Evolutionary conservation across 108 stramenopile genomes (phyloP), one percentile per base, ranked within the genome.

Genomic region (Ochromonas danica): DNA sequence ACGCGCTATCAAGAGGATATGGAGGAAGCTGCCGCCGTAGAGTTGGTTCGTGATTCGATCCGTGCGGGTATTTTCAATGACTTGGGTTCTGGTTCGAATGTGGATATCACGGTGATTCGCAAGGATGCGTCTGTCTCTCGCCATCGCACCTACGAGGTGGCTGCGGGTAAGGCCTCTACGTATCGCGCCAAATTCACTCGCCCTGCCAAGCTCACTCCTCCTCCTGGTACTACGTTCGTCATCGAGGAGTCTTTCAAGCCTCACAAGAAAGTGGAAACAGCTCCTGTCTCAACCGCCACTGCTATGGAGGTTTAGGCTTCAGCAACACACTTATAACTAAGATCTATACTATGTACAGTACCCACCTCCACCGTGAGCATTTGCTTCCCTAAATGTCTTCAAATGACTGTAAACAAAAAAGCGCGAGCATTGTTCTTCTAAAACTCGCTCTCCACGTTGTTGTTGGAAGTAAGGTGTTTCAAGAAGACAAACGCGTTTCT

Each of bases 41-140:
- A 89, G 30, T 80, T 99, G 78, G 99, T 99, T 38, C 85, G 94
- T 71, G 85, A 96, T 35, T 91, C 95, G 39, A 96, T 98, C 80
- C 71, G 87, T 42, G 96, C 99, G 0, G 97, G 99, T 38, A 88
- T 98, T 71, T 98, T 95, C 82, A 99, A 99, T 85, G 97, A 99
- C 87, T 86, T 98, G 45, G 97, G 99, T 0, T 90, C 89, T 36
- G 97, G 99, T 0, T 87, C 84, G 74, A 97, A 97, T 84, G 91
- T 91, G 51, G 97, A 99, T 81, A 81, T 95, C 14, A 93, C 93
- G 71, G 87, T 99, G 70, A 93, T 99, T 75, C 17, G 31, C 17
- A 28, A 36, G 31, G 63, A 67, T 36, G 72, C 14, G 14, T 14
- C 43, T 28, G 67, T 70, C 39, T 33, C n/a, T 30, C 14, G 72